phyloP scores from a whole-genome alignment of 495 filamentous ascomycete genomes.

The Amniculicola lignicola region DNA sequence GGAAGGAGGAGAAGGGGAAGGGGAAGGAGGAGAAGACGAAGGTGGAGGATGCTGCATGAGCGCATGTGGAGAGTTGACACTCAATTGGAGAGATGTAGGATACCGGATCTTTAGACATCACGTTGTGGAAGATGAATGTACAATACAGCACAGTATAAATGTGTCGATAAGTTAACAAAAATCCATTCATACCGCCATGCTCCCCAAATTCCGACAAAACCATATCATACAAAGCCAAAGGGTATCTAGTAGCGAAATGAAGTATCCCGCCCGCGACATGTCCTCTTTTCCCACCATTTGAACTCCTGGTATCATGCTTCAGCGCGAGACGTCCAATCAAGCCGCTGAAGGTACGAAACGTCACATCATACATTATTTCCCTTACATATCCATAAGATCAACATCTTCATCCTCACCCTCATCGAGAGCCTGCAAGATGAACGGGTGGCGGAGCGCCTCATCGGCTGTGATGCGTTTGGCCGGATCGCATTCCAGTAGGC shows the following conservation, averaged over 20 bases:
- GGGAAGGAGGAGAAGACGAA: neutral
- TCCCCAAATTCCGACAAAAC: too few relatives aligned
- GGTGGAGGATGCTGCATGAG: neutral
- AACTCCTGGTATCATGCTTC: conserved; percentile 13
- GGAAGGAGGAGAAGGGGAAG: conserved; percentile 22
- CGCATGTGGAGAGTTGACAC: too few relatives aligned
- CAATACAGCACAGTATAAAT: too few relatives aligned
- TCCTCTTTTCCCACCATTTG: too few relatives aligned
- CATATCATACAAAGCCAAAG: conserved; percentile 27
- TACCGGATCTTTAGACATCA: too few relatives aligned
- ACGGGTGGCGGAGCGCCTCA: conserved; percentile 72
- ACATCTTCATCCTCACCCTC: conserved; percentile 31
- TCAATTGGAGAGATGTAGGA: too few relatives aligned
- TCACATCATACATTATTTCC: too few relatives aligned
- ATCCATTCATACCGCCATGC: too few relatives aligned
- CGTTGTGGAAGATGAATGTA: too few relatives aligned
- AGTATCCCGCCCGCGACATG: too few relatives aligned
- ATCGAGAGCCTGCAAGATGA: conserved; percentile 40
- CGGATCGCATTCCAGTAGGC: conserved; percentile 73
- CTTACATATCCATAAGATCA: conserved; percentile 23
- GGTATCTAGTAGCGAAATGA: too few relatives aligned
- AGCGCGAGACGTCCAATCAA: neutral
- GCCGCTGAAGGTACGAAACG: neutral
- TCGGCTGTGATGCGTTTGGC: conserved; percentile 65
- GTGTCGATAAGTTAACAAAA: too few relatives aligned